phyloP scores from a whole-genome alignment of 2,329 filamentous ascomycete genomes.

The Herpotrichia juniperi region DNA sequence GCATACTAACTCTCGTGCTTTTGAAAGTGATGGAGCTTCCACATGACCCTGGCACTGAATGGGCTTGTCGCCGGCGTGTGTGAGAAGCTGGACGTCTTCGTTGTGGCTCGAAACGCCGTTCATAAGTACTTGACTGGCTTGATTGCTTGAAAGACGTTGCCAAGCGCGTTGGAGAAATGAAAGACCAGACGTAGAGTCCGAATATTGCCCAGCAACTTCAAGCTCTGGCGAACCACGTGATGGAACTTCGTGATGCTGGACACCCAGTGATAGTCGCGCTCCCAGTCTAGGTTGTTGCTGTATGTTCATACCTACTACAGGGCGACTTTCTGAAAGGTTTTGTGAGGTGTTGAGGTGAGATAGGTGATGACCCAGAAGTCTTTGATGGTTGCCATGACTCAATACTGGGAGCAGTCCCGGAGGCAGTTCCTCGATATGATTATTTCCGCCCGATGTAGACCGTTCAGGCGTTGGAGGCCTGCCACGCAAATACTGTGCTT shows the following conservation, averaged over 20 bases:
- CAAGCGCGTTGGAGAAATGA: constrained; percentile 70
- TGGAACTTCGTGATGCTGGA: constrained; percentile 13
- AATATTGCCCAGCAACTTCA: constrained; percentile 61
- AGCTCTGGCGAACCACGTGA: constrained; percentile 52
- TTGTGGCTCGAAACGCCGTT: constrained; percentile 13
- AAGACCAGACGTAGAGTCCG: constrained; percentile 60
- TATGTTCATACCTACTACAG: neutral
- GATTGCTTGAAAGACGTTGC: constrained; percentile 67
- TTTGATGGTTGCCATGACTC: no score
- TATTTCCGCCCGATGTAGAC: no score
- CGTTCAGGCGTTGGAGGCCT: constrained; percentile 26
- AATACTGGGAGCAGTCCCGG: no score
- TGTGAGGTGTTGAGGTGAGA: no score
- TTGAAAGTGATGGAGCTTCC: constrained; percentile 17
- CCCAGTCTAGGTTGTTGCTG: neutral
- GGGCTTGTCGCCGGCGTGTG: constrained; percentile 59
- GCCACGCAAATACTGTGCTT: constrained; percentile 32
- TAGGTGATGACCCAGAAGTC: no score
- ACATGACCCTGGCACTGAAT: constrained; percentile 47
- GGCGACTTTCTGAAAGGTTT: neutral
- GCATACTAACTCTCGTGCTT: constrained; percentile 46
- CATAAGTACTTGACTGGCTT: constrained; percentile 47
- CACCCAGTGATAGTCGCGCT: no score
- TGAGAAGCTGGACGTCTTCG: constrained; percentile 52
- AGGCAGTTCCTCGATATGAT: no score